Percentiles rank a stretch among this genome's conserved stretches.
phyloP scores from a whole-genome alignment of 2,329 filamentous ascomycete genomes.

The Diaporthe citri region DNA sequence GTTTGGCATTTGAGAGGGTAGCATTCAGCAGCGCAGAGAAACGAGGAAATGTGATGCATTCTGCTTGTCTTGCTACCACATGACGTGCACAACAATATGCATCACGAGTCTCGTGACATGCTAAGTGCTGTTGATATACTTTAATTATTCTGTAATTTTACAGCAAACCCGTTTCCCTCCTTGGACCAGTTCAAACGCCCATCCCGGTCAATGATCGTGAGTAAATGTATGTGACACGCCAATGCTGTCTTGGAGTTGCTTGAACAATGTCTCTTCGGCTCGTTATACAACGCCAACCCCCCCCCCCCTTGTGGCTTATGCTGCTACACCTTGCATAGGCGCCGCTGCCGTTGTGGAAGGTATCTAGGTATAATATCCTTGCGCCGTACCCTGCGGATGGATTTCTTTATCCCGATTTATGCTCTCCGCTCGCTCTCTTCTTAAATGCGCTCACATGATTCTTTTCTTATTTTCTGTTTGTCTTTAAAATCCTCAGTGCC shows the following conservation, averaged over 20 bases:
- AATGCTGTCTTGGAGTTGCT: neutral
- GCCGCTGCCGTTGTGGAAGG: neutral
- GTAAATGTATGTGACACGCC: neutral
- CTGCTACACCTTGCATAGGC: neutral
- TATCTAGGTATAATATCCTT: slow-evolving; percentile 4
- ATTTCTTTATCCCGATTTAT: neutral
- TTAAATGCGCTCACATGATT: neutral
- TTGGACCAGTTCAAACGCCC: neutral
- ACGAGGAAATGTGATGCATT: neutral
- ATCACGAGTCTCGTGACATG: neutral
- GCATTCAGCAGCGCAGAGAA: slow-evolving; percentile 19
- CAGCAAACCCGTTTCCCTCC: neutral
- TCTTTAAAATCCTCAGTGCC: neutral
- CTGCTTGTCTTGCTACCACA: neutral
- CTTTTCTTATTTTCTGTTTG: neutral
- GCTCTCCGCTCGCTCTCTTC: too few relatives aligned
- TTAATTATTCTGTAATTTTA: neutral
- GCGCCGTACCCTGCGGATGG: neutral
- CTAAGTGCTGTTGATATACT: neutral
- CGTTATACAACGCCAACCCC: neutral
- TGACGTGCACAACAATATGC: slow-evolving; percentile 8
- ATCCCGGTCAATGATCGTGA: neutral
- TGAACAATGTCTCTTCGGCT: neutral
- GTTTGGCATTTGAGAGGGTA: neutral
- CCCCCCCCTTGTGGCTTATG: neutral